Percentiles rank a stretch among this genome's conserved stretches.
These are phyloP conservation scores for Casaregolazyma suthepensis DNA, from an alignment of 1,139 yeast species.

Conservation along the genomic window DNA sequence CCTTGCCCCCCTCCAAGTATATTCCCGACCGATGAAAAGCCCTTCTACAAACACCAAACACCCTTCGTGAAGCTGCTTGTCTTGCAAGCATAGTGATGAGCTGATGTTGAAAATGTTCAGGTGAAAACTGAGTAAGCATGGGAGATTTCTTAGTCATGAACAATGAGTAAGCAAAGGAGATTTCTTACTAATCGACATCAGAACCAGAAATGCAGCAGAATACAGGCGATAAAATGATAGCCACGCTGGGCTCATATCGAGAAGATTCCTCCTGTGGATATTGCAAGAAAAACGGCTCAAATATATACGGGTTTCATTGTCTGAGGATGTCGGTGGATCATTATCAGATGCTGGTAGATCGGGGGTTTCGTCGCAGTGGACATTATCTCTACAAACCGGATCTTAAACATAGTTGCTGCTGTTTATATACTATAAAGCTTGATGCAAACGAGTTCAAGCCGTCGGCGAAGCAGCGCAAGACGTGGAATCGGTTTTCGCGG, in stretches of 20 bases:
- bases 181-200: neutral
- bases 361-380: conserved; percentile 80
- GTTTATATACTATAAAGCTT: conserved; percentile 76
- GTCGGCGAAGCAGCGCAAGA: conserved; percentile 62
- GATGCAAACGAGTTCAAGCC: conserved; percentile 41
- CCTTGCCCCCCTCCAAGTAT: neutral
- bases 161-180: neutral
- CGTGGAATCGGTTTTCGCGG: conserved; percentile 46
- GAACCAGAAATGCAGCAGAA: neutral
- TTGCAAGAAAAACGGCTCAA: conserved; percentile 41
- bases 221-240: conserved; percentile 5
- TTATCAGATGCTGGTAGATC: conserved; percentile 61
- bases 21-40: neutral
- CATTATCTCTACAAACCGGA: conserved; percentile 68
- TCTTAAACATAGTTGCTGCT: conserved; percentile 65
- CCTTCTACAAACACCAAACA: neutral
- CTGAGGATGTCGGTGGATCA: conserved; percentile 44
- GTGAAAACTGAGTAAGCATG: neutral
- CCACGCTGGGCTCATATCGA: conserved; percentile 15
- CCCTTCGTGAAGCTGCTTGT: neutral
- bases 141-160: neutral
- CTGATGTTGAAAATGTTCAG: neutral
- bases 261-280: conserved; percentile 45
- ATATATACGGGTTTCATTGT: conserved; percentile 40
- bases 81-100: neutral